Evolutionary conservation across 177 flowering plant species (phyloP), one percentile per base, ranked within the genome.

Genomic region (Vitis hybrid): DNA sequence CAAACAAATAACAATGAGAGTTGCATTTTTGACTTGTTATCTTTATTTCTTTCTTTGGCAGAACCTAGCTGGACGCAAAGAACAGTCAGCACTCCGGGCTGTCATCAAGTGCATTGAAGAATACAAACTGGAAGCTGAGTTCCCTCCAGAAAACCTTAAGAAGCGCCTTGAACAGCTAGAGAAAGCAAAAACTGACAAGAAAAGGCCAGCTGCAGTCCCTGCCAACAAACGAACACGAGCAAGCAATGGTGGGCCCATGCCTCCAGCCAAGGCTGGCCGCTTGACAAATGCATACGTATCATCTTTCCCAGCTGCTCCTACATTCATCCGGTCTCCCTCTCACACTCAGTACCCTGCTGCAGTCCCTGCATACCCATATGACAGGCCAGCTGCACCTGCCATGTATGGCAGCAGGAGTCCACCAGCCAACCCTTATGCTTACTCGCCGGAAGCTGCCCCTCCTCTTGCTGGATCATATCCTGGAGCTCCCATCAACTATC

Each of bases 251-350:
- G 98, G 97, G 3, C 94, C 94, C 11, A 91, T 93, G 97, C 99
- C 97, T 58, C 98, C 99, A 35, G 99, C 99, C 67, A 95, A 95
- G 84, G 99, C 99, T 50, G 99, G 98, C 2, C 94, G 99, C 24
- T 75, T 83, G 32, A 85, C 92, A 61, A 93, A 95, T 78, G 97
- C 98, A 19, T 93, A 94, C 52, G 98, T 94, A 1, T 92, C 98
- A 21, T 92, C 98, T 52, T 94, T 89, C 82, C 98, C 96, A 2
- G 77, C 91, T 15, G 79, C 88, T 59, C 89, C 94, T 46, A 68
- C 97, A 12, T 91, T 75, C 67, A 80, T 86, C 56, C 84, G 88
- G 74, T 92, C 97, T 57, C 92, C 97, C 19, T 80, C 97, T 11
- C 97, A 90, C 66, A 64, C 78, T 3, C 98, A 83, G 64, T 92